These are phyloP conservation scores for Penicillium maclennaniae DNA, from an alignment of 495 filamentous ascomycete genomes.

Conservation along the genomic window DNA sequence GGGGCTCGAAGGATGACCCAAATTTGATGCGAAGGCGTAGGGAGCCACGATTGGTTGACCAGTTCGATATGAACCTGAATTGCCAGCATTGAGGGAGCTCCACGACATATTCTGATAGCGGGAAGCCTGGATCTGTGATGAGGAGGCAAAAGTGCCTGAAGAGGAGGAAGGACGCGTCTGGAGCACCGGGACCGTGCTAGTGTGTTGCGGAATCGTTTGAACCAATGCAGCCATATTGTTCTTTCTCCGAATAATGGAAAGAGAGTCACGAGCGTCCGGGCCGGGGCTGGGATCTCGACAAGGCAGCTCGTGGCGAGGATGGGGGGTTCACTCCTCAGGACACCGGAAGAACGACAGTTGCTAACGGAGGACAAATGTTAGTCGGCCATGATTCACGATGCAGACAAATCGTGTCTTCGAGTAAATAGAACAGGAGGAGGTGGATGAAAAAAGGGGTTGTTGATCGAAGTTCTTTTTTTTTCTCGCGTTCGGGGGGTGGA, in stretches of 20 bases:
- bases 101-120: conserved; percentile 56
- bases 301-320: conserved; percentile 18
- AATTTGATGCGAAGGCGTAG: conserved; percentile 80
- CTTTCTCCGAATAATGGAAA: conserved; percentile 23
- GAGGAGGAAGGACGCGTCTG: conserved; percentile 75
- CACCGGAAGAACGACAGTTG: conserved; percentile 16
- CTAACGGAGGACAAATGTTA: conserved; percentile 14
- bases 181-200: conserved; percentile 75
- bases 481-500: conserved; percentile 4
- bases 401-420: neutral
- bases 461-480: conserved; percentile 8
- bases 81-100: conserved; percentile 59
- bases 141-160: conserved; percentile 45
- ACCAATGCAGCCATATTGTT: conserved; percentile 83
- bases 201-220: conserved; percentile 82
- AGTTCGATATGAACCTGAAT: conserved; percentile 63
- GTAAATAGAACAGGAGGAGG: conserved; percentile 3
- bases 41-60: conserved; percentile 66
- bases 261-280: conserved; percentile 17
- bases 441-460: conserved; percentile 11
- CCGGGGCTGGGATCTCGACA: conserved; percentile 21
- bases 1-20: conserved; percentile 49
- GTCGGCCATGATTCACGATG: neutral
- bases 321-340: conserved; percentile 6
- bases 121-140: conserved; percentile 42